Percentiles rank a stretch among this genome's conserved stretches.
phyloP scores from a whole-genome alignment of 2,329 filamentous ascomycete species.

The Colletotrichum australisinense region DNA sequence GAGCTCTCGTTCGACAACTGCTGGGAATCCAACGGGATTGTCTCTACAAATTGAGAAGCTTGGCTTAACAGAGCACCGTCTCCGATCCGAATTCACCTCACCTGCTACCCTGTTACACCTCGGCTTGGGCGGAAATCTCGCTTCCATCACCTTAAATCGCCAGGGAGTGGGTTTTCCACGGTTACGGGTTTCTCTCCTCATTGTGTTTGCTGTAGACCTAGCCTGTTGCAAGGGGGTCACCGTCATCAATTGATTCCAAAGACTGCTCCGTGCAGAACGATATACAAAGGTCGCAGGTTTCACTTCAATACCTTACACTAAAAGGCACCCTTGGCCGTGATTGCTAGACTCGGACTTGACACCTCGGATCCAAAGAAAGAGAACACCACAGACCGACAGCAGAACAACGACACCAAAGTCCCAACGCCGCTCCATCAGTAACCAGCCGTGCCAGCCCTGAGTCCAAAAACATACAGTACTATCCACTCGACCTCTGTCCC shows the following conservation, averaged over 20 bases:
- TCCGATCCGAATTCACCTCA: background rate
- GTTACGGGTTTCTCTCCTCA: background rate
- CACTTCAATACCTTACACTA: background rate
- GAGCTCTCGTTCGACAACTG: background rate
- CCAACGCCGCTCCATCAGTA: background rate
- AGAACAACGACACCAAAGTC: background rate
- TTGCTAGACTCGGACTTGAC: conserved; percentile 26
- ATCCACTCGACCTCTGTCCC: background rate
- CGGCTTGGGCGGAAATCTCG: background rate
- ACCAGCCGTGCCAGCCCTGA: too few species aligned
- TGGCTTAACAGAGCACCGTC: background rate
- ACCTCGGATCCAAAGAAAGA: background rate
- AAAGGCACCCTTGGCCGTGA: background rate
- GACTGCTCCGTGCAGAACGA: background rate
- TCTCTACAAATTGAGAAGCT: background rate
- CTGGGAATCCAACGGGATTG: background rate
- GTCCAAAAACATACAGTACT: background rate
- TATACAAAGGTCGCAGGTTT: background rate
- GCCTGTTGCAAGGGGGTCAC: background rate
- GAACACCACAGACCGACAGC: background rate
- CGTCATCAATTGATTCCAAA: background rate
- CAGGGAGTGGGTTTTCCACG: background rate
- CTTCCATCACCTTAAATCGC: background rate
- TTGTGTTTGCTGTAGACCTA: background rate
- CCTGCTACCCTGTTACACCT: too few species aligned